Conservation (phyloP, 202 grass and related monocot genomes). For the Tripidium arundinaceum region DNA sequence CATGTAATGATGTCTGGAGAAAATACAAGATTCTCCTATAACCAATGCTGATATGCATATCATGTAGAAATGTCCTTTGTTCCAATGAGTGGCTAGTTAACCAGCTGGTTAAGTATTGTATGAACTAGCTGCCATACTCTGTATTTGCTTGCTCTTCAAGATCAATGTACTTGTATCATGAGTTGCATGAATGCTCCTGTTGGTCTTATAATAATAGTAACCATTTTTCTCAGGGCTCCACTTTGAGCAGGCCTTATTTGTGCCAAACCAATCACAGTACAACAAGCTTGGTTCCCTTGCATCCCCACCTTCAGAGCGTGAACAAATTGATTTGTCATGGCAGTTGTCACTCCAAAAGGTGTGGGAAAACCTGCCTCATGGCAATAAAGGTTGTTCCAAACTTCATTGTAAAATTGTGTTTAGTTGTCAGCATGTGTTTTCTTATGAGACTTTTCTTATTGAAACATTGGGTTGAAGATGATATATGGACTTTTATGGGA, state of each 20-base stretch:
- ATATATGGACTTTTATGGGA: conserved; percentile 7
- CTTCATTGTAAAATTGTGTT: conserved; percentile 13
- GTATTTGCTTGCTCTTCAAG: not conserved
- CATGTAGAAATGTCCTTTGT: not conserved
- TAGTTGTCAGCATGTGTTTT: conserved; percentile 4
- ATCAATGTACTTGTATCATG: conserved; percentile 19
- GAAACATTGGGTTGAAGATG: conserved; percentile 32
- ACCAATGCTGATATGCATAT: conserved; percentile 1
- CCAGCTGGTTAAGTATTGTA: not conserved
- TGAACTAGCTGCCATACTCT: conserved; percentile 13
- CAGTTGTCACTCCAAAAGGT: conserved; percentile 67
- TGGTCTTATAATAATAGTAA: not conserved
- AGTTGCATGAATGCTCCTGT: conserved; percentile 19
- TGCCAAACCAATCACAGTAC: conserved; percentile 76
- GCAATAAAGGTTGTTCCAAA: conserved; percentile 50
- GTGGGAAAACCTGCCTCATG: conserved; percentile 64
- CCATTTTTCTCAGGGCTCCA: conserved; percentile 53
- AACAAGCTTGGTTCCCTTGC: conserved; percentile 71
- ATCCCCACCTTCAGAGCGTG: conserved; percentile 53
- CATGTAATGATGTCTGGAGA: conserved; percentile 17
- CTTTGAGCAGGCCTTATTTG: conserved; percentile 85
- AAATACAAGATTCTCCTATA: not conserved
- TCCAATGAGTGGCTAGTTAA: conserved; percentile 14
- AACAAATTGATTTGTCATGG: conserved; percentile 75
- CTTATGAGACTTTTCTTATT: too few species aligned